Evolutionary conservation across 1,284 basidiomycete genomes (phyloP), one percentile per base, ranked within the genome.

Genomic region (Ustilago bromivora): DNA sequence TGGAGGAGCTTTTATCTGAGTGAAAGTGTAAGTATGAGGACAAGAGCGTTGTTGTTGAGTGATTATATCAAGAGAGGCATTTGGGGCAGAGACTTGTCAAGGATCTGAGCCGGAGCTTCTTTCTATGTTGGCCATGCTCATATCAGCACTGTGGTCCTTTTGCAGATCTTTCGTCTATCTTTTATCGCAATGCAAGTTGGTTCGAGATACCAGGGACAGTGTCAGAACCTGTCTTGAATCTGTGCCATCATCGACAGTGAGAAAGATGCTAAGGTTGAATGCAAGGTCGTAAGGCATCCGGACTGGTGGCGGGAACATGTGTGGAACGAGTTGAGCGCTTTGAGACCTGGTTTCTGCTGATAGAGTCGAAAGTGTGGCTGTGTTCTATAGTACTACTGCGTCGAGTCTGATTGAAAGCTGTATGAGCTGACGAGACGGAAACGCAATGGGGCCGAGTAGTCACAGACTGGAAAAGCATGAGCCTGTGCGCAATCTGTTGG

Each of bases 11-110:
- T 80, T 47, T 82, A 82, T 38, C 65, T 82, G 13, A 78, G 71
- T 9, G 83, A 85, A 59, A 80, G 79, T 32, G 82, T 84, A 5
- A 71, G 71, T 11, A 71, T 80, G 61, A 63, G 84, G 36, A 85
- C 82, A 2, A 71, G 83, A n/a, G 63, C 68, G 54, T 74, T 86
- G 62, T 78, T 86, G 32, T 38, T 86, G 41, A 63, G 67, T 55
- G 84, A 86, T 76, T 86, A 79, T 47, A 68, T 86, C 57, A 82
- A 82, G 76, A 79, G 82, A 36, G 75, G 81, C 12, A 74, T 82
- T 55, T 83, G 78, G 78, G 82, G 82, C 2, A 72, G 82, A 23
- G 82, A 84, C 62, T 56, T 78, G 28, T 81, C 76, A 7, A 62
- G 76, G 46, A 73, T 78, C 43, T 77, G 38, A 69, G 35, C 11